Evolutionary conservation across 73 alveolate genomes (phyloP).

Genomic region (Tetrahymena malaccensis): DNA sequence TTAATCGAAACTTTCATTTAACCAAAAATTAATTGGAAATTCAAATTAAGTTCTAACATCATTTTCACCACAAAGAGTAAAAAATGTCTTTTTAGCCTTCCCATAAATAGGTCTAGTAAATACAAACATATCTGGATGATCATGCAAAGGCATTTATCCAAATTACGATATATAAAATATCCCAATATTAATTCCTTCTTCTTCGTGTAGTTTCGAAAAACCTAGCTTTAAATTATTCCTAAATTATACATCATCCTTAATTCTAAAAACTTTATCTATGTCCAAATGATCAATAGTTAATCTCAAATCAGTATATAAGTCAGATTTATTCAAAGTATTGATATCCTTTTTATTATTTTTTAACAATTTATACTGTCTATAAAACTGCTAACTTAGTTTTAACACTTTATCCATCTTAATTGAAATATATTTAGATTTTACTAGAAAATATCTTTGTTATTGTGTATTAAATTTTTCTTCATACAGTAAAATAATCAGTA

Average conservation of each 20-base stretch:
- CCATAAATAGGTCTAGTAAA: slow-evolving; percentile 38
- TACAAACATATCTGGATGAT: slow-evolving; percentile 53
- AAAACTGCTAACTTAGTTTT: not conserved
- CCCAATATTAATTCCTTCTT: not conserved
- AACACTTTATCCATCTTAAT: not conserved
- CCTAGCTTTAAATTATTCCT: not conserved
- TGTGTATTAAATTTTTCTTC: not conserved
- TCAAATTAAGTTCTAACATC: not conserved
- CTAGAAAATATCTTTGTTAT: not conserved
- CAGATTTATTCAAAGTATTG: not conserved
- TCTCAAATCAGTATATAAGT: not conserved
- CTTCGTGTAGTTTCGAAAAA: not conserved
- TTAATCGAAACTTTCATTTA: not conserved
- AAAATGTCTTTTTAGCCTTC: not conserved
- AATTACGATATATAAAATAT: not conserved
- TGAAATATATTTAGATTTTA: not conserved
- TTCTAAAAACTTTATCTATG: not conserved
- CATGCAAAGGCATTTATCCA: slow-evolving; percentile 43
- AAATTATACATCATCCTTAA: not conserved
- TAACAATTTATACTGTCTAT: not conserved
- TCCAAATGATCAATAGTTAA: not conserved
- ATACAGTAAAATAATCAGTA: not conserved
- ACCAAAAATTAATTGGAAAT: not conserved
- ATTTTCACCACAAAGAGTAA: not conserved
- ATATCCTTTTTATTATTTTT: not conserved